Conservation (phyloP, 192 early-diverging fungal species). For the Podila epigama region DNA sequence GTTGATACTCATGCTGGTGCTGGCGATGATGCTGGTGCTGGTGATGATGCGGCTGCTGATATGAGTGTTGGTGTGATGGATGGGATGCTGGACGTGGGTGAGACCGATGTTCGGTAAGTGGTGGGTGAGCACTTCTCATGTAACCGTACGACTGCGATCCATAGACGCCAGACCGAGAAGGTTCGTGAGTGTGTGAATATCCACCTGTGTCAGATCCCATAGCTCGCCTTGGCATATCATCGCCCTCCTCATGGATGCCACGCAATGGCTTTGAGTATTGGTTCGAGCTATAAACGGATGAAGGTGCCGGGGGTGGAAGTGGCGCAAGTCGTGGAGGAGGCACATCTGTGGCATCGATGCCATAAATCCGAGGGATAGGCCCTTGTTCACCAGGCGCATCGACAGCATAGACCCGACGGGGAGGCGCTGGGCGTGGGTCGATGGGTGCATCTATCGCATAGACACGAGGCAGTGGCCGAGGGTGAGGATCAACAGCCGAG, state of each 20-base stretch:
- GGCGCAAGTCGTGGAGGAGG: constrained; percentile 13
- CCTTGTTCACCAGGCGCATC: constrained; percentile 5
- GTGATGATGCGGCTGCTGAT: too few relatives aligned
- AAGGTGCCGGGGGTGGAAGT: constrained; percentile 15
- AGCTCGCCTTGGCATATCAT: constrained; percentile 8
- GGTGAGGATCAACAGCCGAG: neutral
- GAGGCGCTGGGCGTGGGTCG: constrained; percentile 12
- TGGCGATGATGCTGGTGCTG: neutral
- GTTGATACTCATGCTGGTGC: neutral
- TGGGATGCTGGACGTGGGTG: too few relatives aligned
- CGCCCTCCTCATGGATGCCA: constrained; percentile 17
- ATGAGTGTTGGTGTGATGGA: too few relatives aligned
- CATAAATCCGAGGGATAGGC: constrained; percentile 22
- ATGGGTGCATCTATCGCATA: constrained; percentile 1
- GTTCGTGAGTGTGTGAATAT: constrained; percentile 2
- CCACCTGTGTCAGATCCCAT: constrained; percentile 7
- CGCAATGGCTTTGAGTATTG: constrained; percentile 30
- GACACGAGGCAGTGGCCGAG: constrained; percentile 1
- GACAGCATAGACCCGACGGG: constrained; percentile 2
- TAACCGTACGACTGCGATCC: too few relatives aligned
- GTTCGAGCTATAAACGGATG: constrained; percentile 22
- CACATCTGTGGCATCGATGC: constrained; percentile 43
- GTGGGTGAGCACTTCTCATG: too few relatives aligned
- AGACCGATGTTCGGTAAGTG: too few relatives aligned
- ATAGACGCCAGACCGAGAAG: neutral